Base-by-base conservation (phyloP, 2,329 filamentous ascomycete species). In the Triangularia verruculosa region DNA sequence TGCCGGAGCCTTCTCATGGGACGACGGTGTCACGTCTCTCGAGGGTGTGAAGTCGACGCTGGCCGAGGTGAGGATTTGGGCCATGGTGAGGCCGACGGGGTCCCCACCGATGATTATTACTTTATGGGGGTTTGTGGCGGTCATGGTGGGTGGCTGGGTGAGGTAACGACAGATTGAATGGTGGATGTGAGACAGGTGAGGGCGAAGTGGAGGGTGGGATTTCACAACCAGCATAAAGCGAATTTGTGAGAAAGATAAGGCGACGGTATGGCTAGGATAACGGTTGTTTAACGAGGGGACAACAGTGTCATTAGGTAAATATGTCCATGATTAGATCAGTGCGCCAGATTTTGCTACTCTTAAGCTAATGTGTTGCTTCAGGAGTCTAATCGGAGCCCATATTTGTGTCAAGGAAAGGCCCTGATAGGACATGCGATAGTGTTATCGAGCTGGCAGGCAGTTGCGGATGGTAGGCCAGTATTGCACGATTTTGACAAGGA, bases 21-120 rank as follows among this genome's bases (percentile, higher is more conserved):
- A 76, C 62, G 9, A 74, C 28, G 1, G 66, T 65, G 1, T 68
- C 47, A 3, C 73, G 70, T 8, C 69, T 63, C 59, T 79, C 78
- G 2, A 79, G 74, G 8, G 79, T 61, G 57, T 64, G 8, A 76
- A 79, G 63, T 78, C 74, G 56, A 79, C 76, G n/a, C 69, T 70
- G 13, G 73, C 72, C 27, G 67, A 68, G 2, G 65, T 65, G 28
- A 75, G 66, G 17, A 66, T 61, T 57, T 74, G 69, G 15, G 72
- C 72, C 3, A 69, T 61, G 8, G 67, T 69, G 4, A 74, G 63
- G 9, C 73, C 73, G 13, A 71, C 68, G 6, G 70, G 73, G 4
- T 72, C 73, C 28, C 69, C 71, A 13, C 73, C 73, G n/a, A 70
- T 66, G 30, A 75, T 61, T 54, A 75, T 70, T 54, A 71, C 72